Conservation (phyloP, 2,329 filamentous ascomycete genomes). For the Raffaelea arxii region DNA sequence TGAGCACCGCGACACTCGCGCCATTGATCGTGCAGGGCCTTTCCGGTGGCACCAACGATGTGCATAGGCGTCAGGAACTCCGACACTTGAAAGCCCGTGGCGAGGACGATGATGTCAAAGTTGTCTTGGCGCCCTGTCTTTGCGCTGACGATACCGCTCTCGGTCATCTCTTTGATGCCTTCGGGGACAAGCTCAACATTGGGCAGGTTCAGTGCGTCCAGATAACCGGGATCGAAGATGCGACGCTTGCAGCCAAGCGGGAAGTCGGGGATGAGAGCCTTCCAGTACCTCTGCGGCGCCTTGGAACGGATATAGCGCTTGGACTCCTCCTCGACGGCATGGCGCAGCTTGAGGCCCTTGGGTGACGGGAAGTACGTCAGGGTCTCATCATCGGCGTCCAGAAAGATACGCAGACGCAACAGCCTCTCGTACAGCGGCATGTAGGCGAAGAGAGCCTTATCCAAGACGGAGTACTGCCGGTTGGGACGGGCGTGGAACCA, state of each 20-base stretch:
- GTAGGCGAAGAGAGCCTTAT: slow-evolving; percentile 16
- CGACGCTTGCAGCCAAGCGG: slow-evolving; percentile 26
- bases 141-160: slow-evolving; percentile 27
- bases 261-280: slow-evolving; percentile 21
- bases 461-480: slow-evolving; percentile 4
- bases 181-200: slow-evolving; percentile 30
- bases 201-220: slow-evolving; percentile 20
- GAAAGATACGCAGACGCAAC: slow-evolving; percentile 12
- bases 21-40: slow-evolving; percentile 18
- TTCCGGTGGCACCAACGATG: slow-evolving; percentile 16
- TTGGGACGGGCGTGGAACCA: slow-evolving; percentile 18
- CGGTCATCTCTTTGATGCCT: slow-evolving; percentile 26
- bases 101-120: slow-evolving; percentile 31
- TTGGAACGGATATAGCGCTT: slow-evolving; percentile 17
- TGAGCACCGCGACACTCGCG: slow-evolving; percentile 16
- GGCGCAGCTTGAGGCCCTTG: slow-evolving; percentile 7
- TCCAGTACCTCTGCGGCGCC: slow-evolving; percentile 19
- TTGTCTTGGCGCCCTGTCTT: slow-evolving; percentile 29
- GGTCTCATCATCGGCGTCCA: slow-evolving; percentile 15
- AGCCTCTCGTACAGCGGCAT: slow-evolving; percentile 14
- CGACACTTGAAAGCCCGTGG: slow-evolving; percentile 29
- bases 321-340: slow-evolving; percentile 7
- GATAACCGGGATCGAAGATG: slow-evolving; percentile 24
- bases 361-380: slow-evolving; percentile 7
- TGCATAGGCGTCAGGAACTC: slow-evolving; percentile 18